These are phyloP conservation scores for Coriaria nepalensis DNA, from an alignment of 306 rosid species.

Conservation along the genomic window DNA sequence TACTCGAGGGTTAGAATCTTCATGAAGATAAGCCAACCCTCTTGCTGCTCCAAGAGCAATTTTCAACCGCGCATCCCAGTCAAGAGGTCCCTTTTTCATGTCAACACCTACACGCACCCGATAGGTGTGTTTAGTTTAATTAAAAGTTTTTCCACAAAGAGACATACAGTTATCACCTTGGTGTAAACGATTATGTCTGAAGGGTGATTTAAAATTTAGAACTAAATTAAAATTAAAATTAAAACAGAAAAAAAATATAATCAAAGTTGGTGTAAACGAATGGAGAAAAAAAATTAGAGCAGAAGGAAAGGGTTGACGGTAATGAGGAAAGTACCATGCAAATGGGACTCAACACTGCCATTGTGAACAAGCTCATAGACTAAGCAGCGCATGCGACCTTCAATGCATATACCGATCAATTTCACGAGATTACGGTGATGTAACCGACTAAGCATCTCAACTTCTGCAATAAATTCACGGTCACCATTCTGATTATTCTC, in stretches of 20 bases:
- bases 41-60: conserved; percentile 96
- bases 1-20: conserved; percentile 92
- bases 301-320: conserved; percentile 8
- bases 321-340: conserved; percentile 51
- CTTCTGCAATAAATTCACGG: conserved; percentile 73
- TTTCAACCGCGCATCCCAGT: conserved; percentile 88
- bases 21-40: conserved; percentile 96
- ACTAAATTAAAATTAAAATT: too few species aligned
- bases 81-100: conserved; percentile 56
- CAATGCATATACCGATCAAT: conserved; percentile 81
- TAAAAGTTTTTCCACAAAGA: background rate
- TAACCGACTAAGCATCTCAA: conserved; percentile 85
- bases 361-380: conserved; percentile 82
- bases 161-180: too few species aligned
- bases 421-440: conserved; percentile 99
- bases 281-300: background rate
- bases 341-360: conserved; percentile 97
- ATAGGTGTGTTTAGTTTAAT: background rate
- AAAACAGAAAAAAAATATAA: too few species aligned
- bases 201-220: too few species aligned
- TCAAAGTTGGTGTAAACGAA: too few species aligned
- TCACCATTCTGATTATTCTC: conserved; percentile 60
- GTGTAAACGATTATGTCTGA: too few species aligned
- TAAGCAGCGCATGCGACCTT: conserved; percentile 69
- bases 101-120: conserved; percentile 45